Percentiles rank a stretch among this genome's conserved stretches.
Evolutionary conservation across 2,329 filamentous ascomycete genomes (phyloP).

Genomic region (Volutella citrinella): DNA sequence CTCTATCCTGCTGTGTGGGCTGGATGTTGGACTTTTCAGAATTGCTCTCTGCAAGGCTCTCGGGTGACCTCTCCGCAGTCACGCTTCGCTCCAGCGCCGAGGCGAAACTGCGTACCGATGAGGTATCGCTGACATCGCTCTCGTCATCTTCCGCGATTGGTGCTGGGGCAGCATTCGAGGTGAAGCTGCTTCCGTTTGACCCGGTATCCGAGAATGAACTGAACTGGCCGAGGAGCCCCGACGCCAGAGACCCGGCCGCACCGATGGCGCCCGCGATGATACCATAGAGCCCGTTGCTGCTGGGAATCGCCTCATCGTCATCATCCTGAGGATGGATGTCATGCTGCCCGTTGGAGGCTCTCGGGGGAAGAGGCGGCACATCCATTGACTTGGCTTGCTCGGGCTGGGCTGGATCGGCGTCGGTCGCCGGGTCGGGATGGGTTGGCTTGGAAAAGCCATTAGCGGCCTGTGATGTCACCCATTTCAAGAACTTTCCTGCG

Average conservation of each 20-base stretch:
- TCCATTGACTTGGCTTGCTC: constrained; percentile 5
- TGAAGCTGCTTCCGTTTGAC: constrained; percentile 24
- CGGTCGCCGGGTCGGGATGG: constrained; percentile 8
- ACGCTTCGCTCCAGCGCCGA: constrained; percentile 42
- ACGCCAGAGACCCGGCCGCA: constrained; percentile 45
- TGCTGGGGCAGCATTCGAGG: too few relatives aligned
- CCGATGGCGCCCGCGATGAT: constrained; percentile 53
- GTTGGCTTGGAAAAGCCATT: constrained; percentile 30
- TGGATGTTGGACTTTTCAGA: constrained; percentile 35
- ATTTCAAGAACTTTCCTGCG: constrained; percentile 77
- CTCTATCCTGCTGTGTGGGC: constrained; percentile 48
- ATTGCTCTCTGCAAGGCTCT: constrained; percentile 23
- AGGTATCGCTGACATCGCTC: constrained; percentile 38
- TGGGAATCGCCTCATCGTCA: constrained; percentile 32
- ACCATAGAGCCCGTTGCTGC: constrained; percentile 50
- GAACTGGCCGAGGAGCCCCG: constrained; percentile 30
- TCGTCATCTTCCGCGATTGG: too few relatives aligned
- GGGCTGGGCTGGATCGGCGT: constrained; percentile 3
- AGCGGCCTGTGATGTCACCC: constrained; percentile 50
- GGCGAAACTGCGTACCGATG: constrained; percentile 46
- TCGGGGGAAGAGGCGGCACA: constrained; percentile 25
- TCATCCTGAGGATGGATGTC: constrained; percentile 13
- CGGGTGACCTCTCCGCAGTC: constrained; percentile 24
- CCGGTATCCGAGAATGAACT: constrained; percentile 23
- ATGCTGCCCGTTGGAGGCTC: constrained; percentile 27